phyloP scores from a whole-genome alignment of 371 early-diverging fungal genomes.

The Actinomortierella ambigua region DNA sequence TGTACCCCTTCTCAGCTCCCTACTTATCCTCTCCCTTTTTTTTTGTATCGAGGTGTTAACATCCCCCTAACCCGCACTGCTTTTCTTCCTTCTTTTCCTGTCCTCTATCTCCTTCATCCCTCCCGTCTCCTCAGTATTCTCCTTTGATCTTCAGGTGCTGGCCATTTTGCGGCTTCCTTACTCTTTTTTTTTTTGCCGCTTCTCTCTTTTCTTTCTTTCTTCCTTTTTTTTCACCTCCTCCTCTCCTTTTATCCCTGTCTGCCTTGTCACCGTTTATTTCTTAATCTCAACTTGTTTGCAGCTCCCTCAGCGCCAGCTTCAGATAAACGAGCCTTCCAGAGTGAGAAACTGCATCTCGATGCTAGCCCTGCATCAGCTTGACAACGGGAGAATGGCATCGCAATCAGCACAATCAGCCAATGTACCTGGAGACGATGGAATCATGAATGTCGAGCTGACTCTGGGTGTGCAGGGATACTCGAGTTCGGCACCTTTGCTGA shows the following conservation, averaged over 20 bases:
- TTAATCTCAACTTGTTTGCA: neutral
- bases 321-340: neutral
- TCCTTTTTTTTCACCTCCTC: neutral
- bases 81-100: slow-evolving; percentile 1
- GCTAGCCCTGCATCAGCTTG: slow-evolving; percentile 40
- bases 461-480: slow-evolving; percentile 9
- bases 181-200: neutral
- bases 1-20: neutral
- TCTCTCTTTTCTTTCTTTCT: slow-evolving; percentile 2
- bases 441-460: slow-evolving; percentile 15
- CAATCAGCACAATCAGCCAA: slow-evolving; percentile 11
- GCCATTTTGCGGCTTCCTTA: neutral
- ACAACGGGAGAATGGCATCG: slow-evolving; percentile 16
- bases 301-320: neutral
- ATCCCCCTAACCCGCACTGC: neutral
- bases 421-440: slow-evolving; percentile 38
- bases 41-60: slow-evolving; percentile 15
- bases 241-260: neutral
- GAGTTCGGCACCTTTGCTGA: no score
- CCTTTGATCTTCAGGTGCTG: neutral
- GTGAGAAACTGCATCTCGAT: slow-evolving; percentile 9
- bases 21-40: slow-evolving; percentile 17
- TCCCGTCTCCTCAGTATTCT: neutral
- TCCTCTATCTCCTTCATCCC: neutral
- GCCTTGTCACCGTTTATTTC: neutral